phyloP scores from a whole-genome alignment of 805 yeast genomes.

The Starmerella stigmatis region DNA sequence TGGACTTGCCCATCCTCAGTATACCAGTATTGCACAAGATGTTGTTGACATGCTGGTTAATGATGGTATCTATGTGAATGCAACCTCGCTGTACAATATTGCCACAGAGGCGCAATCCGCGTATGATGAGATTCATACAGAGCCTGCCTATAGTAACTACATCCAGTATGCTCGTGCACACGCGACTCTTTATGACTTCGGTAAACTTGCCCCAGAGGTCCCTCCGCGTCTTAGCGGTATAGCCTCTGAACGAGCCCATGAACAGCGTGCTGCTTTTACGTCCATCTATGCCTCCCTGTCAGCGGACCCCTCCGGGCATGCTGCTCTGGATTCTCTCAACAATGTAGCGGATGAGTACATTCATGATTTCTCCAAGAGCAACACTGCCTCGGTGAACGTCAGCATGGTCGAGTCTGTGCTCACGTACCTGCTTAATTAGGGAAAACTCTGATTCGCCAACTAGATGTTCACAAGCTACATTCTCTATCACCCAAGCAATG shows the following conservation, averaged over 20 bases:
- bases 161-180: slow-evolving; percentile 11
- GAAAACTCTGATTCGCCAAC: neutral
- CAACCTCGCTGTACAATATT: slow-evolving; percentile 7
- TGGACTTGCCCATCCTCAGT: slow-evolving; percentile 14
- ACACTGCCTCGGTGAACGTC: neutral
- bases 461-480: neutral
- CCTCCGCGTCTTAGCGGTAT: neutral
- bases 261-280: slow-evolving; percentile 2
- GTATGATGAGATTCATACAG: slow-evolving; percentile 10
- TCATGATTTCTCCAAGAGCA: slow-evolving; percentile 8
- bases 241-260: neutral
- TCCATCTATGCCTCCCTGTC: slow-evolving; percentile 6
- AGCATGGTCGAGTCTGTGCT: slow-evolving; percentile 9
- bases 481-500: too few species aligned
- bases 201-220: neutral
- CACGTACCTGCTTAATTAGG: neutral
- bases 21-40: slow-evolving; percentile 11
- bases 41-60: slow-evolving; percentile 1
- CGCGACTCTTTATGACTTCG: slow-evolving; percentile 12
- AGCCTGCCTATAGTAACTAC: slow-evolving; percentile 9
- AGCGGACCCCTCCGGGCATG: slow-evolving; percentile 13
- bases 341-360: slow-evolving; percentile 5
- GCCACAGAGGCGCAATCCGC: slow-evolving; percentile 14
- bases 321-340: slow-evolving; percentile 8
- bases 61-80: slow-evolving; percentile 11